Conservation (phyloP, 305 asterid species). For the Solanum aculeatissimum region DNA sequence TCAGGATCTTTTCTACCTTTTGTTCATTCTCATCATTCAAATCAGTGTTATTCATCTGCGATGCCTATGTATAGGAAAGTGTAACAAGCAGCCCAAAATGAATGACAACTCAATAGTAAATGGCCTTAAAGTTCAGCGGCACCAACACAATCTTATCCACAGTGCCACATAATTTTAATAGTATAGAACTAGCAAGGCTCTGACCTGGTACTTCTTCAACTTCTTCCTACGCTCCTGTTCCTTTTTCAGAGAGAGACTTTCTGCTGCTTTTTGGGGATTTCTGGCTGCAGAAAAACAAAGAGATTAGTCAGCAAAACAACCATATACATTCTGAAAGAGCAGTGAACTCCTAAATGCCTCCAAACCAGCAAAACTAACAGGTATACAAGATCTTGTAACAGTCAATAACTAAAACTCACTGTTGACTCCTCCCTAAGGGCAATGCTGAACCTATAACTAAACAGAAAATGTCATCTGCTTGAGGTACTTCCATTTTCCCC, state of each 20-base stretch:
- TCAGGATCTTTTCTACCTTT: neutral
- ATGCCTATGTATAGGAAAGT: neutral
- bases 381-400: neutral
- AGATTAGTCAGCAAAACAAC: constrained; percentile 6
- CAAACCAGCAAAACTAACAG: neutral
- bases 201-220: constrained; percentile 68
- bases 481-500: neutral
- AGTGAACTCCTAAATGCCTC: neutral
- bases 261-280: constrained; percentile 34
- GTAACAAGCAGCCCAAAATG: neutral
- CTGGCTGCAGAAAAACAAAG: constrained; percentile 29
- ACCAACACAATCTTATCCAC: neutral
- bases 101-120: neutral
- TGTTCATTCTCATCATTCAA: neutral
- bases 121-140: neutral
- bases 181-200: constrained; percentile 8
- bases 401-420: neutral
- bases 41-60: neutral
- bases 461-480: neutral
- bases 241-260: constrained; percentile 48
- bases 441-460: neutral
- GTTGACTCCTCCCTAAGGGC: neutral
- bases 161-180: constrained; percentile 9
- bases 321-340: neutral
- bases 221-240: constrained; percentile 57